Percentiles rank a stretch among this genome's conserved stretches.
Conservation (phyloP, 306 rosid genomes). For the Cucurbita moschata region DNA sequence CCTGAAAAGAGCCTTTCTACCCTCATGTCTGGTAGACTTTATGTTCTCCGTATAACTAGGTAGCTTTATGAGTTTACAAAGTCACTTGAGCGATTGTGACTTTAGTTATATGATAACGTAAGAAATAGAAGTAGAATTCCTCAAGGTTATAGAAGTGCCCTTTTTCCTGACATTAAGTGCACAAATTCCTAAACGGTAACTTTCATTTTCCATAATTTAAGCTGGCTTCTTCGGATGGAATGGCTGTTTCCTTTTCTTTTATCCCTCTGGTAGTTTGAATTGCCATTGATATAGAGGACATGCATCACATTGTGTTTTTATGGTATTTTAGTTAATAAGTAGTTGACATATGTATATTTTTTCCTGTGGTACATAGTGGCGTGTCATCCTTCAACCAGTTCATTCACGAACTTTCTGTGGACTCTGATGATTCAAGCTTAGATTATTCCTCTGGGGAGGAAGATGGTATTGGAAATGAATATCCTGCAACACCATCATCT, state of each 20-base stretch:
- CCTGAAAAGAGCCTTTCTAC: background rate
- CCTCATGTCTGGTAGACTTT: background rate
- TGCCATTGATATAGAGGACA: background rate
- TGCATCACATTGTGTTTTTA: background rate
- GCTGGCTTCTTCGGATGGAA: background rate
- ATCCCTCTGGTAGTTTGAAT: background rate
- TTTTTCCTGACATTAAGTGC: background rate
- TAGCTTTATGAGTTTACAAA: background rate
- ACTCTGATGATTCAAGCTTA: slow-evolving; percentile 54
- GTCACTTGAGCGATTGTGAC: background rate
- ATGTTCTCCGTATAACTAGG: background rate
- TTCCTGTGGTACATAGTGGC: slow-evolving; percentile 36
- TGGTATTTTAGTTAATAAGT: background rate
- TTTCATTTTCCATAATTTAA: background rate
- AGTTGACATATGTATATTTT: slow-evolving; percentile 6
- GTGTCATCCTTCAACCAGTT: slow-evolving; percentile 86
- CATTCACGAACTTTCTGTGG: slow-evolving; percentile 76
- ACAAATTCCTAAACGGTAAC: background rate
- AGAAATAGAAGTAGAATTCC: background rate
- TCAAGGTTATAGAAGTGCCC: background rate
- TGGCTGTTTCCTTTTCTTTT: background rate
- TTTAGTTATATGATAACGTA: background rate
- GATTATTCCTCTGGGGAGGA: slow-evolving; percentile 57
- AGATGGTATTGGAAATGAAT: slow-evolving; percentile 34
- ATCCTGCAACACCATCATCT: slow-evolving; percentile 43